Conservation (phyloP, 352 stramenopile species). For the Pythium periplocum region DNA sequence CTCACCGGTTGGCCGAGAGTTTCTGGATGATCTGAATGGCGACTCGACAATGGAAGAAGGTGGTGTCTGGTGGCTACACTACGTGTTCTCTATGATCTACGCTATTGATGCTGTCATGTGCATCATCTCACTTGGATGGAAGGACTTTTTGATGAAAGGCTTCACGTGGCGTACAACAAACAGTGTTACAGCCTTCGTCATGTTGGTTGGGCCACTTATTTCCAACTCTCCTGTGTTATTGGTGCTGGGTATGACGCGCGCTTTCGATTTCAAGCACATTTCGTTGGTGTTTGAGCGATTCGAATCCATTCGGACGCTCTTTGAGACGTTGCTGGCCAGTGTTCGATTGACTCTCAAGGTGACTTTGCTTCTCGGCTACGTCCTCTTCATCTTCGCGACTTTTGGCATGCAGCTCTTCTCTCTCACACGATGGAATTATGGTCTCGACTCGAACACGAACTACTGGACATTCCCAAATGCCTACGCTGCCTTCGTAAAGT, state of each 20-base stretch:
- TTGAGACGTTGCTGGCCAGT: slow-evolving; percentile 64
- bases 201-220: slow-evolving; percentile 63
- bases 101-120: slow-evolving; percentile 60
- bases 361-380: slow-evolving; percentile 73
- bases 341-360: slow-evolving; percentile 73
- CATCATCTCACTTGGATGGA: slow-evolving; percentile 69
- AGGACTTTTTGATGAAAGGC: slow-evolving; percentile 80
- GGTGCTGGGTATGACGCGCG: slow-evolving; percentile 69
- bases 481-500: slow-evolving; percentile 75
- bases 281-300: slow-evolving; percentile 71
- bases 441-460: slow-evolving; percentile 67
- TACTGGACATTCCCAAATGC: slow-evolving; percentile 73
- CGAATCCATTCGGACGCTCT: slow-evolving; percentile 61
- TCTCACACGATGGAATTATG: slow-evolving; percentile 69
- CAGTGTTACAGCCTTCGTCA: slow-evolving; percentile 67
- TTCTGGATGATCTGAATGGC: slow-evolving; percentile 27
- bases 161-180: slow-evolving; percentile 79
- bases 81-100: slow-evolving; percentile 78
- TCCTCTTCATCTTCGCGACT: slow-evolving; percentile 79
- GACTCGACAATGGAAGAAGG: slow-evolving; percentile 15
- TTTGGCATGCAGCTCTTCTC: slow-evolving; percentile 81
- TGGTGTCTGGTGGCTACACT: slow-evolving; percentile 71
- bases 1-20: slow-evolving; percentile 37
- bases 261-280: slow-evolving; percentile 83
- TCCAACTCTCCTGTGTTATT: slow-evolving; percentile 57